These are phyloP conservation scores for Citrus sp. DNA, from an alignment of 345 rosid genomes.

Conservation along the genomic window DNA sequence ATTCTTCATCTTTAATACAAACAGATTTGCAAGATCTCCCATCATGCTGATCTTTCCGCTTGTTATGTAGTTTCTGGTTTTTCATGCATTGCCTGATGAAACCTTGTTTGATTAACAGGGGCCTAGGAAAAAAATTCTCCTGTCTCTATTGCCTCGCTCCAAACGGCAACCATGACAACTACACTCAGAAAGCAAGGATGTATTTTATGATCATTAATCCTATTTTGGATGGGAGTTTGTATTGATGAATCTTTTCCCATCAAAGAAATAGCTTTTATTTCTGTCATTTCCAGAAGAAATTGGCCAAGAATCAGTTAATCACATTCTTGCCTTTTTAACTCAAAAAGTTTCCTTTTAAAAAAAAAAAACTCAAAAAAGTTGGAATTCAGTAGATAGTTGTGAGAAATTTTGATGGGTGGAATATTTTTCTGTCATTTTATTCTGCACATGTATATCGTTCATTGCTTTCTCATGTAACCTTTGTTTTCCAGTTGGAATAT, in stretches of 20 bases:
- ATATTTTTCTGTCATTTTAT: not conserved
- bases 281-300: not conserved
- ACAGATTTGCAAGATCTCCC: too few relatives aligned
- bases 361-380: not conserved
- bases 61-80: not conserved
- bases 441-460: not conserved
- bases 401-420: conserved; percentile 15
- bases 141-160: conserved; percentile 56
- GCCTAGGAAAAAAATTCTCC: conserved; percentile 92
- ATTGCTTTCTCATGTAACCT: not conserved
- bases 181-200: not conserved
- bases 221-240: conserved; percentile 5
- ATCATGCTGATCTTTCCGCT: not conserved
- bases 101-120: conserved; percentile 52
- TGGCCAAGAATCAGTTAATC: not conserved
- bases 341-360: not conserved
- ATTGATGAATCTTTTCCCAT: not conserved
- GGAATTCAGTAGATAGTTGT: not conserved
- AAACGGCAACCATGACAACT: conserved; percentile 35
- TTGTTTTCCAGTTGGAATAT: not conserved
- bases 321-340: conserved; percentile 9
- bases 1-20: not conserved
- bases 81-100: not conserved
- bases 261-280: not conserved
- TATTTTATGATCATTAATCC: not conserved